Evolutionary conservation across 768 basidiomycete species (phyloP).

Genomic region (Suillus alpinus): DNA sequence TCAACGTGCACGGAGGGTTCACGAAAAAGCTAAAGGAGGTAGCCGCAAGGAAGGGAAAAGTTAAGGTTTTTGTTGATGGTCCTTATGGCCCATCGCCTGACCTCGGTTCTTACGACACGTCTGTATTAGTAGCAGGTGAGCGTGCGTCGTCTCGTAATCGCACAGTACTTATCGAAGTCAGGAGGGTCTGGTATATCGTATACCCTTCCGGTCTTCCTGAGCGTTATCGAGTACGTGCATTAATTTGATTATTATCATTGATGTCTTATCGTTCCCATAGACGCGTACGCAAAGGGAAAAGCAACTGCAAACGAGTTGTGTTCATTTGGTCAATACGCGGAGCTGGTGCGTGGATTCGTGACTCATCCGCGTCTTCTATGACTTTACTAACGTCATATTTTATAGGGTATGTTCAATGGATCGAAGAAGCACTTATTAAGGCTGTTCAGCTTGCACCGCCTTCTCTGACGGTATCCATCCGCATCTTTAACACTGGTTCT

Average conservation of each 20-base stretch:
- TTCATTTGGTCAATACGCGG: slow-evolving; percentile 55
- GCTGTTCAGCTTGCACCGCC: slow-evolving; percentile 30
- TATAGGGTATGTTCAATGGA: slow-evolving; percentile 44
- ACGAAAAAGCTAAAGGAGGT: slow-evolving; percentile 41
- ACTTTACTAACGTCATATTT: background rate
- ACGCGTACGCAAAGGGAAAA: slow-evolving; percentile 16
- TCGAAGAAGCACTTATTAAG: slow-evolving; percentile 36
- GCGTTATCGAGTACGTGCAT: slow-evolving; percentile 37
- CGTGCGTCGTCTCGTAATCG: background rate
- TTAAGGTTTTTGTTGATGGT: slow-evolving; percentile 45
- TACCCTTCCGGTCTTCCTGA: slow-evolving; percentile 43
- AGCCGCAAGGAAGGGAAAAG: slow-evolving; percentile 21
- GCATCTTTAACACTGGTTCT: slow-evolving; percentile 39
- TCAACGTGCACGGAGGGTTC: slow-evolving; percentile 53
- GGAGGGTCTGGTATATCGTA: slow-evolving; percentile 52
- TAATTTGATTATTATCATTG: too few species aligned
- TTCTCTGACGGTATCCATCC: slow-evolving; percentile 35
- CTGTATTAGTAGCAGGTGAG: slow-evolving; percentile 42
- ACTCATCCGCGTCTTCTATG: background rate
- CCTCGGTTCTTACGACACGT: slow-evolving; percentile 35
- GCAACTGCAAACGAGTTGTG: slow-evolving; percentile 36
- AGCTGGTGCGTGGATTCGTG: slow-evolving; percentile 31
- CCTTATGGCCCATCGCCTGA: slow-evolving; percentile 42
- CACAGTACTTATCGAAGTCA: slow-evolving; percentile 10
- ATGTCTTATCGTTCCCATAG: slow-evolving; percentile 8